Conservation (phyloP, 768 basidiomycete genomes). For the Coprinopsis marcescibilis region DNA sequence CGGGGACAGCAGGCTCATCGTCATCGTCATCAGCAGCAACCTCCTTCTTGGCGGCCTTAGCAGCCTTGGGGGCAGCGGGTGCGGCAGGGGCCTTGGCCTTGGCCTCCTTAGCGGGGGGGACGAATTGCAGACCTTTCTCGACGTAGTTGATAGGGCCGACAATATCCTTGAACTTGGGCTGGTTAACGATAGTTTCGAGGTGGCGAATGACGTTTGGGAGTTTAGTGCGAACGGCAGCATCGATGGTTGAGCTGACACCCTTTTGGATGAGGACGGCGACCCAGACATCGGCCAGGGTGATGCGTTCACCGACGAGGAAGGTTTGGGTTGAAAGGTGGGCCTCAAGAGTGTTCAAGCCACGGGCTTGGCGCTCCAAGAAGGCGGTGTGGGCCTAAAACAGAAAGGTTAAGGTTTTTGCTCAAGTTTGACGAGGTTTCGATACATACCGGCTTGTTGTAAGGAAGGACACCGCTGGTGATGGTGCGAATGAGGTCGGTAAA, state of each 20-base stretch:
- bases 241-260: conserved; percentile 52
- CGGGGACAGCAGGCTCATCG: conserved; percentile 65
- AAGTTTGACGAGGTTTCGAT: not conserved
- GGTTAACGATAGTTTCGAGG: conserved; percentile 83
- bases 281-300: conserved; percentile 86
- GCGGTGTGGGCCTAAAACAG: conserved; percentile 58
- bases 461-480: conserved; percentile 44
- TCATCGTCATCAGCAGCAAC: conserved; percentile 60
- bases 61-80: conserved; percentile 42
- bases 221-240: conserved; percentile 58
- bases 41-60: conserved; percentile 52
- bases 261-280: conserved; percentile 55
- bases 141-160: conserved; percentile 54
- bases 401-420: not conserved
- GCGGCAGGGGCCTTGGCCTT: conserved; percentile 56
- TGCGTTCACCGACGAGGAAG: conserved; percentile 89
- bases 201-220: conserved; percentile 77
- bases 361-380: conserved; percentile 47
- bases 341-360: conserved; percentile 65
- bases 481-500: conserved; percentile 30
- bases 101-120: conserved; percentile 73
- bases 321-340: conserved; percentile 71
- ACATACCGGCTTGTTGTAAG: conserved; percentile 81
- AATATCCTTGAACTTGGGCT: conserved; percentile 65
- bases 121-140: conserved; percentile 68